phyloP scores from a whole-genome alignment of 306 rosid genomes.

The Quercus agrifolia region DNA sequence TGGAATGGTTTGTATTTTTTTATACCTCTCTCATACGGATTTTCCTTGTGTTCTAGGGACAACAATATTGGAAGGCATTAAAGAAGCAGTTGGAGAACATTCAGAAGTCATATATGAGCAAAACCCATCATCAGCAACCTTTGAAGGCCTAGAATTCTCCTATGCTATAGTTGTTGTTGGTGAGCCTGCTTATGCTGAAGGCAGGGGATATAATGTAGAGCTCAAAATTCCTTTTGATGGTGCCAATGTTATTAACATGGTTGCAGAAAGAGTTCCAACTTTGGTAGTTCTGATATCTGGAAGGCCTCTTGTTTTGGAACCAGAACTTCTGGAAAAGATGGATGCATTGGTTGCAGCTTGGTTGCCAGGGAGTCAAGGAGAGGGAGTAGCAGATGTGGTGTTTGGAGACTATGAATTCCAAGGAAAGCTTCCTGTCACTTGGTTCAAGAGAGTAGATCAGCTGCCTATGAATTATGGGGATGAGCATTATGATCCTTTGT shows the following conservation, averaged over 20 bases:
- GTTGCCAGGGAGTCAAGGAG: constrained; percentile 85
- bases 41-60: constrained; percentile 47
- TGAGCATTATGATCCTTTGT: constrained; percentile 45
- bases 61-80: constrained; percentile 73
- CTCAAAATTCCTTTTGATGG: constrained; percentile 64
- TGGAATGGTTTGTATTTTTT: not conserved
- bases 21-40: constrained; percentile 1
- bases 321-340: constrained; percentile 47
- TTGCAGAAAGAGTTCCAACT: constrained; percentile 67
- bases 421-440: constrained; percentile 71
- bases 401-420: constrained; percentile 66
- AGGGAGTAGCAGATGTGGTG: constrained; percentile 69
- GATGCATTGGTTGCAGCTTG: constrained; percentile 82
- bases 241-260: constrained; percentile 43
- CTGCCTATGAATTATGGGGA: constrained; percentile 31
- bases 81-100: constrained; percentile 55
- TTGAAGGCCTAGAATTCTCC: constrained; percentile 48
- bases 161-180: constrained; percentile 78
- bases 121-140: constrained; percentile 50
- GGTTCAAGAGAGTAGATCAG: constrained; percentile 57
- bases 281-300: constrained; percentile 76
- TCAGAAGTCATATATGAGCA: constrained; percentile 56
- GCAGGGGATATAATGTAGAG: constrained; percentile 51
- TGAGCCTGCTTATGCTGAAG: constrained; percentile 72
- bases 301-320: constrained; percentile 66